Evolutionary conservation across 768 basidiomycete species (phyloP).

Genomic region (Tulasnella sp.): DNA sequence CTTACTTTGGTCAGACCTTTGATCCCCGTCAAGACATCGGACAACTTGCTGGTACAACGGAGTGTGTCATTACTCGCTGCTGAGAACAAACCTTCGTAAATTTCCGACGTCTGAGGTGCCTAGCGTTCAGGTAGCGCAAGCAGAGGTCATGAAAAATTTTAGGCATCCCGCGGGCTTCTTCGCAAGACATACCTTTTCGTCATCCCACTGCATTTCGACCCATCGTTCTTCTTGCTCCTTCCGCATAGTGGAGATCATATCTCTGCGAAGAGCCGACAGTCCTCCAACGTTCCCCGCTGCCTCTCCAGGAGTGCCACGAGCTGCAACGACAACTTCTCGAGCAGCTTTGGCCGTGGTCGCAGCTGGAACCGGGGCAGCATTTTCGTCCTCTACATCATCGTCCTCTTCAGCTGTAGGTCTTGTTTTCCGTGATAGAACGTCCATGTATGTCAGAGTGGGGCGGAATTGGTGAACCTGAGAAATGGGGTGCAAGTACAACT

Average conservation of each 20-base stretch:
- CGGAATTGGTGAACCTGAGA: constrained; percentile 79
- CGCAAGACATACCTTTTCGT: constrained; percentile 54
- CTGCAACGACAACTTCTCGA: constrained; percentile 27
- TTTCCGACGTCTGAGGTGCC: not conserved
- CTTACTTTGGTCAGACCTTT: not conserved
- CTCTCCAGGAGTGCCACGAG: constrained; percentile 31
- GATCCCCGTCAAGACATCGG: not conserved
- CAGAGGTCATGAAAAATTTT: not conserved
- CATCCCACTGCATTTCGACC: constrained; percentile 68
- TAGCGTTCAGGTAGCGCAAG: not conserved
- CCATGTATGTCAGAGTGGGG: constrained; percentile 80
- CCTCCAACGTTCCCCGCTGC: constrained; percentile 52
- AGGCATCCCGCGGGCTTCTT: too few species aligned
- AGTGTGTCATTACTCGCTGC: not conserved
- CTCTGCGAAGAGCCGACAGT: constrained; percentile 68
- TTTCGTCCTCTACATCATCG: constrained; percentile 36
- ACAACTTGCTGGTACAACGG: not conserved
- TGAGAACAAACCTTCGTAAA: not conserved
- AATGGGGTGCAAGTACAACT: constrained; percentile 77
- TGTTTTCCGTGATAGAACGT: constrained; percentile 66
- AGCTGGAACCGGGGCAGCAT: constrained; percentile 76
- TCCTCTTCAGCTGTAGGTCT: constrained; percentile 46
- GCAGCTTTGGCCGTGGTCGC: constrained; percentile 49
- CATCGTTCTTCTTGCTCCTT: constrained; percentile 79
- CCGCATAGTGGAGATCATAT: constrained; percentile 75